Evolutionary conservation across 192 early-diverging fungal species (phyloP).

Genomic region (Rhizophagus sp.): DNA sequence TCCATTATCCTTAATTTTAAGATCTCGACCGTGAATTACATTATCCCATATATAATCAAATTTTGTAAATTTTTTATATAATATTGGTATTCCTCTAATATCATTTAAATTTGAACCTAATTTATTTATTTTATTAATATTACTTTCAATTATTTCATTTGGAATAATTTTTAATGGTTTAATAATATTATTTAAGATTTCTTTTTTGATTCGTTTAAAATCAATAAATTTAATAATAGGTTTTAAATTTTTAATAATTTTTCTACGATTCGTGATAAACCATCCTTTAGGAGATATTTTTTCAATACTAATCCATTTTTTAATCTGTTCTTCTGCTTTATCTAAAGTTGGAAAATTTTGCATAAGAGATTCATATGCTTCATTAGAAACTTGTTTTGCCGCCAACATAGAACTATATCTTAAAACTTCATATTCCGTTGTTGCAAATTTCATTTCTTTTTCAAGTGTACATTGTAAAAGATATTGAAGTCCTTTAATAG

Average conservation of each 20-base stretch:
- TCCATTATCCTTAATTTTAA: neutral
- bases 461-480: neutral
- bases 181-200: neutral
- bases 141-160: neutral
- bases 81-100: neutral
- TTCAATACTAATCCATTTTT: no score
- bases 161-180: neutral
- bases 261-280: neutral
- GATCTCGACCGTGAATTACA: neutral
- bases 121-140: no score
- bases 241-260: neutral
- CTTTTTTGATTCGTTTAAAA: neutral
- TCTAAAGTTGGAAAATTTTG: neutral
- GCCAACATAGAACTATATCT: neutral
- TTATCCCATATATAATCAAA: neutral
- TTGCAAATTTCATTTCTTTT: neutral
- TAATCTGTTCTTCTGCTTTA: neutral
- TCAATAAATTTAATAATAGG: neutral
- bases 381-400: neutral
- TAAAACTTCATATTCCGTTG: neutral
- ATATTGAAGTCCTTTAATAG: neutral
- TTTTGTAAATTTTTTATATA: neutral
- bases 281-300: no score
- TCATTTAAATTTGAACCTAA: neutral
- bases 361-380: neutral